These are phyloP conservation scores for Penicillium subrubescens DNA, from an alignment of 495 filamentous ascomycete species.

Conservation along the genomic window DNA sequence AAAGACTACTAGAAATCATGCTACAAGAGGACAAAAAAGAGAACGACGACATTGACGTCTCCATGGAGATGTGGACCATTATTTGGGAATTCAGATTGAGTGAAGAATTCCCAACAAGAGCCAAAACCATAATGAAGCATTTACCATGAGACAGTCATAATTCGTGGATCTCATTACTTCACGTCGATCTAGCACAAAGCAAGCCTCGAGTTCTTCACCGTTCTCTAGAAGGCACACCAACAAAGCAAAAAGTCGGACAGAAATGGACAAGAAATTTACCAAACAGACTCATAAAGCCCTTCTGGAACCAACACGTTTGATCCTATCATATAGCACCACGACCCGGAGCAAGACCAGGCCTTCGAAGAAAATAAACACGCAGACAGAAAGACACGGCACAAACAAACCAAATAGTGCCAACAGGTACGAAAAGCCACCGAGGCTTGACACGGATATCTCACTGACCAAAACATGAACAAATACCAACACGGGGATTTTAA, in stretches of 20 bases:
- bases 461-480: background rate
- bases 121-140: background rate
- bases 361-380: background rate
- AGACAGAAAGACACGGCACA: background rate
- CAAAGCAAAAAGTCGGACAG: conserved; percentile 2
- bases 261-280: conserved; percentile 1
- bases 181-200: background rate
- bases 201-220: conserved; percentile 1
- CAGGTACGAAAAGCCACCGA: background rate
- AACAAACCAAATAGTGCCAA: background rate
- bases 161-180: background rate
- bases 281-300: conserved; percentile 12
- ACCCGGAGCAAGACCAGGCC: conserved; percentile 8
- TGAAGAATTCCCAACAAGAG: background rate
- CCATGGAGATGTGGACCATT: too few species aligned
- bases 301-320: conserved; percentile 25
- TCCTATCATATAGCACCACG: conserved; percentile 31
- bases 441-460: background rate
- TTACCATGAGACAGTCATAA: background rate
- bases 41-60: too few species aligned
- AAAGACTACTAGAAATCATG: too few species aligned
- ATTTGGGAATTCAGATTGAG: too few species aligned
- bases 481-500: background rate
- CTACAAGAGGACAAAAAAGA: too few species aligned
- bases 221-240: conserved; percentile 7